Percentiles rank a stretch among this genome's conserved stretches.
phyloP scores from a whole-genome alignment of 768 basidiomycete species.

The Collybiopsis luxurians region DNA sequence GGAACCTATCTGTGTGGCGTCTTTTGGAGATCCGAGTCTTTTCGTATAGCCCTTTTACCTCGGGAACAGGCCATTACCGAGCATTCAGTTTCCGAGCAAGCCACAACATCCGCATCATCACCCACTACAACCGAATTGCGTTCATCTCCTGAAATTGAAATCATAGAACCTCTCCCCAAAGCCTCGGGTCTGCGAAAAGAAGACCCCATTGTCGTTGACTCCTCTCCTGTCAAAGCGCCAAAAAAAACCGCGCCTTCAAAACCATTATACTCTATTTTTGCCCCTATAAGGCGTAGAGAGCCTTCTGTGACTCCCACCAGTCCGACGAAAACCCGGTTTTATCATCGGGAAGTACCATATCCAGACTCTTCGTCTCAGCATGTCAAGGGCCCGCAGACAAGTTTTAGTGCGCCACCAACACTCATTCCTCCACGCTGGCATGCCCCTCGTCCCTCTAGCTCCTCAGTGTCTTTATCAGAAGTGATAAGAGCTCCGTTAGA shows the following conservation, averaged over 20 bases:
- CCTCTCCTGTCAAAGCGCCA: constrained; percentile 32
- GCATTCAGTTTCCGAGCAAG: neutral
- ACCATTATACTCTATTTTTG: constrained; percentile 46
- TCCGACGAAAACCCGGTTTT: neutral
- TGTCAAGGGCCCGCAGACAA: constrained; percentile 54
- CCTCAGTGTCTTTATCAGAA: neutral
- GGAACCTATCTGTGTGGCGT: neutral
- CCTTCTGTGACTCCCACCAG: neutral
- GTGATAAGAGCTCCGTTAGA: neutral
- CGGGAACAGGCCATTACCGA: neutral
- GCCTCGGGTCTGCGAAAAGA: constrained; percentile 30
- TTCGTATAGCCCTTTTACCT: neutral
- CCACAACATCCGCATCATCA: neutral
- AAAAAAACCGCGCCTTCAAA: constrained; percentile 17
- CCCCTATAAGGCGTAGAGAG: constrained; percentile 21
- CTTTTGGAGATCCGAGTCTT: neutral
- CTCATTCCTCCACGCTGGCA: constrained; percentile 1
- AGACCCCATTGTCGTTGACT: constrained; percentile 40
- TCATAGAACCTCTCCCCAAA: neutral
- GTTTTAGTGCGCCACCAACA: constrained; percentile 20
- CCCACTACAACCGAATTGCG: neutral
- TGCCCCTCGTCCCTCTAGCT: neutral
- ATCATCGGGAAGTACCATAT: constrained; percentile 33
- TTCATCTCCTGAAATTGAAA: neutral
- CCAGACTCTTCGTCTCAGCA: constrained; percentile 56